Evolutionary conservation across 441 rosid species (phyloP).

Genomic region (Flueggea neowawraea): DNA sequence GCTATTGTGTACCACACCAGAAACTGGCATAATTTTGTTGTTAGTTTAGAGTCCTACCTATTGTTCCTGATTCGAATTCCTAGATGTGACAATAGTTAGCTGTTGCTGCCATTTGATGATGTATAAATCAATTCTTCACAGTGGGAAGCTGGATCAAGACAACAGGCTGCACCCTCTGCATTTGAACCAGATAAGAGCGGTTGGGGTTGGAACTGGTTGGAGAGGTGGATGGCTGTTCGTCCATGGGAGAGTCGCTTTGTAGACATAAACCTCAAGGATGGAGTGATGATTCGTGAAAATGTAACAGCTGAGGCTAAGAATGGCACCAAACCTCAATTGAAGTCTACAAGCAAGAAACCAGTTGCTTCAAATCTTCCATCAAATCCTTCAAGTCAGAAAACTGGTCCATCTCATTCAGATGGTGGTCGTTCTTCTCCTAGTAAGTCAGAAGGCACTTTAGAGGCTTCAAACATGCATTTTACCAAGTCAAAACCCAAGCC

Average conservation of each 20-base stretch:
- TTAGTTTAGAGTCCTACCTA: no score
- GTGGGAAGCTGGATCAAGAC: constrained; percentile 99
- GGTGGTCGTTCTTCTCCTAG: constrained; percentile 65
- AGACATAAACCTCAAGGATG: constrained; percentile 84
- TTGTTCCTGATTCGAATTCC: no score
- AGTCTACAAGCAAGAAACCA: constrained; percentile 50
- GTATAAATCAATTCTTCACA: constrained; percentile 24
- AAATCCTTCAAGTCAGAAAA: constrained; percentile 55
- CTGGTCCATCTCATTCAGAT: constrained; percentile 67
- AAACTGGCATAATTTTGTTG: no score
- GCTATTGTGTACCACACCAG: no score
- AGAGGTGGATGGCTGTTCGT: constrained; percentile 99
- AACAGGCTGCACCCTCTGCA: constrained; percentile 54
- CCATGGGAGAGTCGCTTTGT: constrained; percentile 99
- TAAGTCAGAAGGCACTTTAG: constrained; percentile 47
- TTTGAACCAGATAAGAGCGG: constrained; percentile 96
- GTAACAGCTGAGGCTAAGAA: constrained; percentile 38
- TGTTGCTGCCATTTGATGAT: neutral
- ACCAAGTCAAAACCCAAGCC: constrained; percentile 55
- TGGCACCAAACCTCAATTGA: constrained; percentile 50
- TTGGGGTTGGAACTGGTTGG: constrained; percentile 99
- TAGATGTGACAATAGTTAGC: no score
- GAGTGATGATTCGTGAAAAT: constrained; percentile 58
- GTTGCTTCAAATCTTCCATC: constrained; percentile 32
- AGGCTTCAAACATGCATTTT: constrained; percentile 36